Conservation (phyloP, 495 filamentous ascomycete species). For the Penicillium waksmanii region DNA sequence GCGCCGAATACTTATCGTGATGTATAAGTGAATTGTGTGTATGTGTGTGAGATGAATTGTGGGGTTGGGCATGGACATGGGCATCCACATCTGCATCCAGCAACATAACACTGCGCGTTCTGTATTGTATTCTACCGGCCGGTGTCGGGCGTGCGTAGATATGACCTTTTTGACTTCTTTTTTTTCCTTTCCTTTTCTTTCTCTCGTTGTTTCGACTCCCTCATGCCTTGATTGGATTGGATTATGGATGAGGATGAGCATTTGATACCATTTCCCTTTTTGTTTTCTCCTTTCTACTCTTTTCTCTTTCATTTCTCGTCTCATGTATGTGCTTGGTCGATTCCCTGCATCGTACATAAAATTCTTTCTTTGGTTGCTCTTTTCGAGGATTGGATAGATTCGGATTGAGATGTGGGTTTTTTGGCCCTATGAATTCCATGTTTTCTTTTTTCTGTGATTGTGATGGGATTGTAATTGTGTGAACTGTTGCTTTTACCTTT, state of each 20-base stretch:
- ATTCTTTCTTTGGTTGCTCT: neutral
- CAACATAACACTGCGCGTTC: no score
- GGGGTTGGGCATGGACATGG: no score
- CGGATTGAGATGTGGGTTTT: neutral
- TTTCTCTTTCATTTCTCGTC: neutral
- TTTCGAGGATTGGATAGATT: neutral
- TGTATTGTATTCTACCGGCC: no score
- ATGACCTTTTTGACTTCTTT: neutral
- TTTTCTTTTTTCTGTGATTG: neutral
- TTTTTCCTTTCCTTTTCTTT: neutral
- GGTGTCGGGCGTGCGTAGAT: no score
- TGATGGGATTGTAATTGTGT: no score
- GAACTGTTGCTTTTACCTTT: no score
- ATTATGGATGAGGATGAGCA: neutral
- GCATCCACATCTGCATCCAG: no score
- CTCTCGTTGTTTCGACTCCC: neutral
- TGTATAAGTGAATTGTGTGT: conserved; percentile 23
- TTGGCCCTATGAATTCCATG: neutral
- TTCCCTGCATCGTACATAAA: neutral
- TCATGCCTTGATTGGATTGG: neutral
- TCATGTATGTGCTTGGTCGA: neutral
- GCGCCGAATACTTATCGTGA: conserved; percentile 36
- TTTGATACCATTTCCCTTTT: conserved; percentile 3
- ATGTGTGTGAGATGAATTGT: neutral
- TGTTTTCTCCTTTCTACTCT: neutral